Evolutionary conservation across 73 alveolate species (phyloP).

Genomic region (Paramecium primaurelia): DNA sequence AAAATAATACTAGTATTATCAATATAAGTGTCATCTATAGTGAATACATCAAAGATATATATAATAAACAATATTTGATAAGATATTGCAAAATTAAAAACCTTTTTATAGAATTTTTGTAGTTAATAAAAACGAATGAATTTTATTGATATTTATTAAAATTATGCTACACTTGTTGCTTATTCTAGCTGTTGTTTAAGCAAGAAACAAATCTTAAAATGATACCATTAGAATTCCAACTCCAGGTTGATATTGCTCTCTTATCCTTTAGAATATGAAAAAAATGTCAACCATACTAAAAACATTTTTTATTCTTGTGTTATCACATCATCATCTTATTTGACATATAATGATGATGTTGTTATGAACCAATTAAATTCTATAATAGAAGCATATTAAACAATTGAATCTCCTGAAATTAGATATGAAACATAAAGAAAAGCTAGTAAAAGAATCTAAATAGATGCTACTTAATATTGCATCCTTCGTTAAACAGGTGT

Average conservation of each 20-base stretch:
- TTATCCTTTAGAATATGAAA: not conserved
- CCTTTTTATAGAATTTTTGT: too few relatives aligned
- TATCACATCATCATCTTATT: not conserved
- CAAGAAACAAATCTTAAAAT: not conserved
- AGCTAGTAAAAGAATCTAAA: conserved; percentile 3
- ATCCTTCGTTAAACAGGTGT: not conserved
- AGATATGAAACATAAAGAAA: not conserved
- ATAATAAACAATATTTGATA: too few relatives aligned
- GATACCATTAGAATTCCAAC: not conserved
- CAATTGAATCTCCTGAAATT: not conserved
- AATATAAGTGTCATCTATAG: too few relatives aligned
- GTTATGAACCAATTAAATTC: not conserved
- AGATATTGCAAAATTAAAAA: too few relatives aligned
- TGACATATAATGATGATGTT: not conserved
- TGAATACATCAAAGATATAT: too few relatives aligned
- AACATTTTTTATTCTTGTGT: conserved; percentile 8
- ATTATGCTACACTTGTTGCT: not conserved
- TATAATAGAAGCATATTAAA: not conserved
- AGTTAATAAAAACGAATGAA: not conserved
- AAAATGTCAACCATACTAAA: not conserved
- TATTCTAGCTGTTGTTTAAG: not conserved
- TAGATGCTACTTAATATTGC: not conserved
- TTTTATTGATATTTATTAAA: not conserved
- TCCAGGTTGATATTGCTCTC: not conserved
- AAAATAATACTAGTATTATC: too few relatives aligned